phyloP scores from a whole-genome alignment of 768 basidiomycete species.

The Boletus sp. region DNA sequence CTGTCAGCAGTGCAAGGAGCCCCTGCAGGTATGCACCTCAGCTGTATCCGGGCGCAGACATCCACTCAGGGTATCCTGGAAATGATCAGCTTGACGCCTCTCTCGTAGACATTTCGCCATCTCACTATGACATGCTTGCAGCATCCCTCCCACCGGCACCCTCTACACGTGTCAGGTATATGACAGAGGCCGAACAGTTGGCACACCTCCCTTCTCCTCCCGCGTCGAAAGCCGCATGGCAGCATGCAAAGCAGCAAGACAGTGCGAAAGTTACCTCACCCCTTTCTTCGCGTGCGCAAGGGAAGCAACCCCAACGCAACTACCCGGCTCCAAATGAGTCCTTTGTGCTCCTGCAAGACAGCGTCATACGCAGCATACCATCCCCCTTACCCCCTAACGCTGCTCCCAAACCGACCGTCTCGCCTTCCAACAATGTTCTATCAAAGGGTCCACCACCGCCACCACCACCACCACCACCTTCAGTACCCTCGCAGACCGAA shows the following conservation, averaged over 20 bases:
- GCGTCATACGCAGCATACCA: slow-evolving; percentile 70
- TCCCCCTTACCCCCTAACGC: slow-evolving; percentile 44
- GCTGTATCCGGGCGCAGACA: background rate
- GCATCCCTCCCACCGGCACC: slow-evolving; percentile 61
- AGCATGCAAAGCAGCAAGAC: slow-evolving; percentile 47
- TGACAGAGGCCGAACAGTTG: slow-evolving; percentile 45
- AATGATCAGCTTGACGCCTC: slow-evolving; percentile 76
- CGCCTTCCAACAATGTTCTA: slow-evolving; percentile 34
- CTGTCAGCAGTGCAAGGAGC: slow-evolving; percentile 92
- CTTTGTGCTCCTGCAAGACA: slow-evolving; percentile 88
- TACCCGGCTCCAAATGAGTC: slow-evolving; percentile 74
- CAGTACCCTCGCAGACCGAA: slow-evolving; percentile 40
- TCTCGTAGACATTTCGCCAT: slow-evolving; percentile 80
- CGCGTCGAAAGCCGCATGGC: slow-evolving; percentile 62
- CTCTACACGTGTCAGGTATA: slow-evolving; percentile 36
- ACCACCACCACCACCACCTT: slow-evolving; percentile 18
- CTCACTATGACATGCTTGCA: slow-evolving; percentile 84
- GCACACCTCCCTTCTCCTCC: slow-evolving; percentile 47
- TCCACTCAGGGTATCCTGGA: slow-evolving; percentile 8
- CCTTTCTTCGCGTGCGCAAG: slow-evolving; percentile 55
- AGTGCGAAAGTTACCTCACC: slow-evolving; percentile 34
- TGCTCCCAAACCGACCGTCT: slow-evolving; percentile 42
- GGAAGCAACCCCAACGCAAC: slow-evolving; percentile 57
- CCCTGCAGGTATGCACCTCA: slow-evolving; percentile 60
- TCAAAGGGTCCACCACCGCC: slow-evolving; percentile 27